These are phyloP conservation scores for Vitis amurensis DNA, from an alignment of 164 flowering plant species.

Conservation along the genomic window DNA sequence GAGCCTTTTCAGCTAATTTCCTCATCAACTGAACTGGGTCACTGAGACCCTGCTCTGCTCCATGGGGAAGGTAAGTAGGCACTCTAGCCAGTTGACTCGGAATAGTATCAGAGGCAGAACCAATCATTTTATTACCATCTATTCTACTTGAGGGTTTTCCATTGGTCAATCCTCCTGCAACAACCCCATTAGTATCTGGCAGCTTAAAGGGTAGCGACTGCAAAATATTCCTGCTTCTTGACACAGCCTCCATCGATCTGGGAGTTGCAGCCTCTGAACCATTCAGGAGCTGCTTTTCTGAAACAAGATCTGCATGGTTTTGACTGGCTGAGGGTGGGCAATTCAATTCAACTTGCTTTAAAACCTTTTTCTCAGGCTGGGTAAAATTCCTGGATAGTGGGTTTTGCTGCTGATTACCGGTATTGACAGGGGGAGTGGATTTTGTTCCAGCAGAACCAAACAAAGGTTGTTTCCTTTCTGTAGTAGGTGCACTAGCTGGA, in stretches of 20 bases:
- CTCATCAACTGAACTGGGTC: conserved; percentile 80
- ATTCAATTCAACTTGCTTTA: conserved; percentile 47
- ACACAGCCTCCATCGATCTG: conserved; percentile 33
- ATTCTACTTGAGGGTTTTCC: conserved; percentile 30
- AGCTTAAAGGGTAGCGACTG: conserved; percentile 42
- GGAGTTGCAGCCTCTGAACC: conserved; percentile 33
- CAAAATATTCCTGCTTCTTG: conserved; percentile 29
- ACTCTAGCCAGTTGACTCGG: conserved; percentile 31
- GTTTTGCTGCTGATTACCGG: conserved; percentile 30
- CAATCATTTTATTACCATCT: conserved; percentile 17
- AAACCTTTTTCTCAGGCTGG: conserved; percentile 28
- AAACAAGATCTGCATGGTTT: conserved; percentile 21
- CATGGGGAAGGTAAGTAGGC: conserved; percentile 33
- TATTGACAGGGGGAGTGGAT: conserved; percentile 14
- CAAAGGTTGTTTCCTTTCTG: conserved; percentile 23
- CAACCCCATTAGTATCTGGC: conserved; percentile 33
- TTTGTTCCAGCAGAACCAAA: conserved; percentile 12
- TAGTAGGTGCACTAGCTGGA: conserved; percentile 18
- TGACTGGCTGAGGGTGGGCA: conserved; percentile 31
- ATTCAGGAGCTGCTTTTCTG: conserved; percentile 32
- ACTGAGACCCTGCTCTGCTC: conserved; percentile 52
- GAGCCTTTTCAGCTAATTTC: conserved; percentile 51
- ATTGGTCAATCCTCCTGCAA: conserved; percentile 40
- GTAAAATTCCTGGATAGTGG: conserved; percentile 24
- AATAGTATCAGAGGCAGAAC: conserved; percentile 26